Conservation (phyloP, 2,329 filamentous ascomycete genomes). For the Echinosphaeria canescens region DNA sequence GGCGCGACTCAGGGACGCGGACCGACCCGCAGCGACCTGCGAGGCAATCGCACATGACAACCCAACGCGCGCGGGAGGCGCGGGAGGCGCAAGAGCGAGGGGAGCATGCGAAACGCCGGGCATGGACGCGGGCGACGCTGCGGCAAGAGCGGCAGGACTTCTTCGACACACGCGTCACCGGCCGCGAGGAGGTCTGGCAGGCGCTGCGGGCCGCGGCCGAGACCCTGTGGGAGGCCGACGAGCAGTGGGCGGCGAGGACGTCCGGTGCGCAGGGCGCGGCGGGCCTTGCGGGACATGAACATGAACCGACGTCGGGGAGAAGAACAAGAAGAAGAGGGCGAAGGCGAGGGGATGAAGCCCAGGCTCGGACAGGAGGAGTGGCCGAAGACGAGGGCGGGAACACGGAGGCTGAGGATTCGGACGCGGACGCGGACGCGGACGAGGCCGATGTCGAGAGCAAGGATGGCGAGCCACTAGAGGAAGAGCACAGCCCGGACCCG, state of each 20-base stretch:
- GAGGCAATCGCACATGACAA: too few species aligned
- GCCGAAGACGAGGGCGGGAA: too few species aligned
- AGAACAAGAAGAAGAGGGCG: slow-evolving; percentile 5
- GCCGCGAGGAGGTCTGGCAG: slow-evolving; percentile 60
- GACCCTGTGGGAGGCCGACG: slow-evolving; percentile 37
- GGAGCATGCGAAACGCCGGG: too few species aligned
- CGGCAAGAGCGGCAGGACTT: slow-evolving; percentile 58
- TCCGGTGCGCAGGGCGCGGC: slow-evolving; percentile 2
- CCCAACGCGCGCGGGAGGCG: too few species aligned
- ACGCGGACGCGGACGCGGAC: not conserved
- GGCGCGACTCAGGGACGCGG: slow-evolving; percentile 25
- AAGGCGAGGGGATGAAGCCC: slow-evolving; percentile 10
- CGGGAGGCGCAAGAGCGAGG: too few species aligned
- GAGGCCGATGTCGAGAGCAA: not conserved
- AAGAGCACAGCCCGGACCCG: slow-evolving; percentile 12
- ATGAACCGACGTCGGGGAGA: too few species aligned
- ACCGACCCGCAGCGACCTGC: too few species aligned
- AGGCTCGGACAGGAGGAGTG: too few species aligned
- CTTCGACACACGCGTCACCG: slow-evolving; percentile 76
- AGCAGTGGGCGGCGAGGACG: too few species aligned
- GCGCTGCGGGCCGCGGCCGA: slow-evolving; percentile 47
- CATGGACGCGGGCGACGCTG: slow-evolving; percentile 50
- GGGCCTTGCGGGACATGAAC: slow-evolving; percentile 1
- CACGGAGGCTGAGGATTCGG: too few species aligned
- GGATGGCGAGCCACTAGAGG: too few species aligned